Evolutionary conservation across 2,329 filamentous ascomycete species (phyloP).

Genomic region (Fusarium luffae): DNA sequence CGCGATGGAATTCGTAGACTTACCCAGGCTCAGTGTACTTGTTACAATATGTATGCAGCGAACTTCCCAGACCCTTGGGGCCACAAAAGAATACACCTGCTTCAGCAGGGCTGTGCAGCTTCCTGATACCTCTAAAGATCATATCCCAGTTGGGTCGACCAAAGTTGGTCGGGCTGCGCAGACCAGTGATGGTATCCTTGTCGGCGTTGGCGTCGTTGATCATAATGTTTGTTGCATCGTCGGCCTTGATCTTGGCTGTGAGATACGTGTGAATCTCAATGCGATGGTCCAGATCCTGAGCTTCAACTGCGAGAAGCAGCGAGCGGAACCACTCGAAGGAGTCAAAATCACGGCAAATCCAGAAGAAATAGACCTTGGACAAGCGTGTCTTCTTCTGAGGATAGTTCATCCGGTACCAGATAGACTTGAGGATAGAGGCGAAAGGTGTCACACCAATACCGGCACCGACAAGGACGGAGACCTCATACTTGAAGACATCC

Average conservation of each 20-base stretch:
- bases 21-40: slow-evolving; percentile 86
- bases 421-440: slow-evolving; percentile 87
- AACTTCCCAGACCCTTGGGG: slow-evolving; percentile 80
- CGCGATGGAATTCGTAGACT: slow-evolving; percentile 47
- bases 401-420: slow-evolving; percentile 95
- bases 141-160: slow-evolving; percentile 91
- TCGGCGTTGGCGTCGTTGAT: slow-evolving; percentile 89
- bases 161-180: slow-evolving; percentile 85
- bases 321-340: slow-evolving; percentile 93
- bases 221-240: slow-evolving; percentile 92
- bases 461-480: slow-evolving; percentile 81
- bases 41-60: slow-evolving; percentile 85
- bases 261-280: slow-evolving; percentile 93
- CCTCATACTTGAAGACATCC: slow-evolving; percentile 90
- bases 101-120: slow-evolving; percentile 78
- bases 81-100: slow-evolving; percentile 88
- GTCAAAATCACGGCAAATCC: slow-evolving; percentile 88
- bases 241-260: slow-evolving; percentile 85
- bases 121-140: slow-evolving; percentile 85
- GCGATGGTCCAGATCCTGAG: slow-evolving; percentile 82
- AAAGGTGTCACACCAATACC: slow-evolving; percentile 90
- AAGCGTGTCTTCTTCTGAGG: slow-evolving; percentile 82
- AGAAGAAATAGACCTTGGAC: slow-evolving; percentile 92
- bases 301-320: slow-evolving; percentile 84
- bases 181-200: slow-evolving; percentile 84